phyloP scores from a whole-genome alignment of 2,329 filamentous ascomycete species.

The Piedraia hortae region DNA sequence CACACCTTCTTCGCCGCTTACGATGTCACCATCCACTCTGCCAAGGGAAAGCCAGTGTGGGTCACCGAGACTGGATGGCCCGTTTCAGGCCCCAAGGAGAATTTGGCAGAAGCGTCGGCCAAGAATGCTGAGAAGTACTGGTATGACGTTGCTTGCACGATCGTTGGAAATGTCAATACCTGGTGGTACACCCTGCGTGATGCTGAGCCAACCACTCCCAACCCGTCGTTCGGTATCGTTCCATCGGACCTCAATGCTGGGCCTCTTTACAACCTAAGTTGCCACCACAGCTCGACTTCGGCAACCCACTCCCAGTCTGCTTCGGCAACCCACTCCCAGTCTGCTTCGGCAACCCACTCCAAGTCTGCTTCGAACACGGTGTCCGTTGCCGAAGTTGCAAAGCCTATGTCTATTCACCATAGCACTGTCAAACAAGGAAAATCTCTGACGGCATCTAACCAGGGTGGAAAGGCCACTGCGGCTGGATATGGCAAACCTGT shows the following conservation, averaged over 20 bases:
- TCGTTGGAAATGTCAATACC: conserved; percentile 31
- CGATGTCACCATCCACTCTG: conserved; percentile 27
- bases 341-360: conserved; percentile 3
- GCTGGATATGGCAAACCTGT: too few relatives aligned
- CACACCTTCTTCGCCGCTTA: conserved; percentile 41
- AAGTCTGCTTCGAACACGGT: conserved; percentile 2
- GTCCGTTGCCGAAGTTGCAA: background rate
- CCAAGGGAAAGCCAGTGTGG: conserved; percentile 47
- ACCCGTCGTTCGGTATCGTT: conserved; percentile 44
- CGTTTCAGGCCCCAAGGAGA: conserved; percentile 35
- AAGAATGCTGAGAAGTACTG: conserved; percentile 57
- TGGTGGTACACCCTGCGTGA: conserved; percentile 64
- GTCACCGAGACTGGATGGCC: conserved; percentile 79
- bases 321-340: conserved; percentile 1
- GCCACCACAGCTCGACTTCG: conserved; percentile 9
- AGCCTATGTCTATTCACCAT: too few relatives aligned
- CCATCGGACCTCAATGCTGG: conserved; percentile 24
- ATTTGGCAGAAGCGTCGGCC: conserved; percentile 32
- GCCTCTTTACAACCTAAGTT: conserved; percentile 36
- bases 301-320: conserved; percentile 1
- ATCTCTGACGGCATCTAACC: too few relatives aligned
- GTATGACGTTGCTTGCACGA: conserved; percentile 45
- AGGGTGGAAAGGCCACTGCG: too few relatives aligned
- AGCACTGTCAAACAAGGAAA: too few relatives aligned
- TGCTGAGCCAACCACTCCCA: conserved; percentile 21